Evolutionary conservation across 352 stramenopile species (phyloP), one percentile per base, ranked within the genome.

Genomic region (Halophytophthora batemanensis): DNA sequence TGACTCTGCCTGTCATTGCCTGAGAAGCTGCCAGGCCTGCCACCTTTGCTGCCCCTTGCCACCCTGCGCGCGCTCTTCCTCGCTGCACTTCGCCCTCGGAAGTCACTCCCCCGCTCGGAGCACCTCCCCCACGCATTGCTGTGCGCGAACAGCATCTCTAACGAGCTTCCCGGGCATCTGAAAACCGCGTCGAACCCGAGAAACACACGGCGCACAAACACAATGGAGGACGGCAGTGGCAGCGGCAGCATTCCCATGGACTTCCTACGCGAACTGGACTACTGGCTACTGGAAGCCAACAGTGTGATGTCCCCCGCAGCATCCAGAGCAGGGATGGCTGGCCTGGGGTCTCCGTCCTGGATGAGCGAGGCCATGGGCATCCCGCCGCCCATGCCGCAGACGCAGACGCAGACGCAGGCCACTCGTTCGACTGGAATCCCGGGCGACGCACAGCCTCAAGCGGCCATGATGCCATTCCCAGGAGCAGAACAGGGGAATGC

Each of bases 231-330:
- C n/a, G n/a, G n/a, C 19, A 50, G 44, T 22, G 50, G 66, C 42
- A 41, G 23, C 14, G 47, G 45, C 6, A 21, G 36, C 18, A 42
- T 71, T 17, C 17, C 35, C 17, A 36, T 56, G 23, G 64, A 73
- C 48, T 73, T 69, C 45, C 46, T 69, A 1, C 59, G 57, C 41
- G 56, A 67, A 29, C 56, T 73, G 35, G 56, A 67, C 53, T 45
- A 62, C 28, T 73, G 64, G 50, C 52, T 73, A 14, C 31, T 63
- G 0, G 34, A 58, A 28, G 41, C 33, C 19, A 33, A 23, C 31
- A 6, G 41, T 38, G 25, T 36, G 5, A n/a, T n/a, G n/a, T 49
- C 49, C 21, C 55, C 45, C 5, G 17, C 22, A n/a, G n/a, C n/a
- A 23, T 40, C 11, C 12, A 29, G 18, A 53, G n/a, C 25, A 35